These are phyloP conservation scores for Jamesozyma spencerorum DNA, from an alignment of 805 yeast genomes.

Conservation along the genomic window DNA sequence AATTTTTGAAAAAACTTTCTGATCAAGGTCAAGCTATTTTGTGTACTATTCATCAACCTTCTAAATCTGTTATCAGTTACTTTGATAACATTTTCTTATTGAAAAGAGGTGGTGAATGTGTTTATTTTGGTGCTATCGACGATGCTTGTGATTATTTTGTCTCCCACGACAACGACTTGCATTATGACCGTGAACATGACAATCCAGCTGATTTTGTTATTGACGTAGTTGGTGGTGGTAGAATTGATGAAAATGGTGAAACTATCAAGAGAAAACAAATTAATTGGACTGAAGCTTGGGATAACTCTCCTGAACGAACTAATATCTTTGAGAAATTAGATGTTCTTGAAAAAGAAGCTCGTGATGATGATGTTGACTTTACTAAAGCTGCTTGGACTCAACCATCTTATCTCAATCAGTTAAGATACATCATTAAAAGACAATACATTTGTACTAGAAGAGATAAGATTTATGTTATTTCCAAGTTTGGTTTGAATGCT, in stretches of 20 bases:
- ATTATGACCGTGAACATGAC: constrained; percentile 39
- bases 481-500: constrained; percentile 46
- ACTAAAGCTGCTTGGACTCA: constrained; percentile 13
- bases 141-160: constrained; percentile 44
- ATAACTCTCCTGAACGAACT: constrained; percentile 10
- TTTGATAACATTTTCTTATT: constrained; percentile 53
- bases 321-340: constrained; percentile 4
- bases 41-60: constrained; percentile 61
- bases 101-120: constrained; percentile 64
- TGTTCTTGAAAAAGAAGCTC: constrained; percentile 14
- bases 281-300: constrained; percentile 21
- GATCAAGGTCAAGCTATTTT: constrained; percentile 49
- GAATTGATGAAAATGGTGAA: constrained; percentile 25
- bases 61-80: constrained; percentile 49
- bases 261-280: background rate
- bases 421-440: constrained; percentile 34
- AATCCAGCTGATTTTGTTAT: constrained; percentile 74
- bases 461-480: constrained; percentile 50
- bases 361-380: constrained; percentile 13
- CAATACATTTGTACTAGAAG: constrained; percentile 44
- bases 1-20: constrained; percentile 41
- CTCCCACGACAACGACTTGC: constrained; percentile 47
- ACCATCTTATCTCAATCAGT: constrained; percentile 40
- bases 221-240: constrained; percentile 56
- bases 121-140: constrained; percentile 66